Base-by-base conservation (phyloP, 2,329 filamentous ascomycete species). In the Paecilomyces sp. region DNA sequence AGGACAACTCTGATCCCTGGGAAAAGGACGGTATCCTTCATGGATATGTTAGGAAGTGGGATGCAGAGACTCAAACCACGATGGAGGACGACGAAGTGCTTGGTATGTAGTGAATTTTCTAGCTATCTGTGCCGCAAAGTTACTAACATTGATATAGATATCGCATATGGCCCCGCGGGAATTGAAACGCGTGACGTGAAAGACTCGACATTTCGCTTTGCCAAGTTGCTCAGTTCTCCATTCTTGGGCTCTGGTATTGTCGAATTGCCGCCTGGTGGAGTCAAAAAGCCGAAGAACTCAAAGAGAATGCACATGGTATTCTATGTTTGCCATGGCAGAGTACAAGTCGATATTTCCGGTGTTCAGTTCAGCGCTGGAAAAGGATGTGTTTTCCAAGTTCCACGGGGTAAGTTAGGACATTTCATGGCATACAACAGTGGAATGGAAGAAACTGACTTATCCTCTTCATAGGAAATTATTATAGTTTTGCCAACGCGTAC, bases 271-370 rank as follows among this genome's bases (percentile, higher is more conserved):
- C 88, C 91, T 0, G 88, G 89, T 1, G 86, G 90, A 33, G 85
- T 89, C 70, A 99, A 99, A 80, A 86, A 88, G 66, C 85, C 88
- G 55, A 97, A 97, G 81, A 97, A 97, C 75, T 89, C 90, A 36
- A 84, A 93, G 63, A 92, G 90, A 78, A 97, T 97, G 91, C 92
- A 97, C 71, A 94, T 99, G 88, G 88, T 90, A 1, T 97, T 97
- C 74, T 97, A 96, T 67, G 89, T 99, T 31, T 88, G 91, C 66
- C 83, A 85, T 53, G 94, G 94, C 24, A 87, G 89, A 64, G 91
- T 97, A 22, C 81, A 86, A 64, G 92, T 96, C 22, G 89, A 86
- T 30, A 89, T 78, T 12, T 74, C 73, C 6, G 75, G 74, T 4
- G 72, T 78, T 6, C 74, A 75, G 60, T 97, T 99, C 72, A 86